Evolutionary conservation across 306 rosid genomes (phyloP), one percentile per base, ranked within the genome.

Genomic region (Dryas drummondii): DNA sequence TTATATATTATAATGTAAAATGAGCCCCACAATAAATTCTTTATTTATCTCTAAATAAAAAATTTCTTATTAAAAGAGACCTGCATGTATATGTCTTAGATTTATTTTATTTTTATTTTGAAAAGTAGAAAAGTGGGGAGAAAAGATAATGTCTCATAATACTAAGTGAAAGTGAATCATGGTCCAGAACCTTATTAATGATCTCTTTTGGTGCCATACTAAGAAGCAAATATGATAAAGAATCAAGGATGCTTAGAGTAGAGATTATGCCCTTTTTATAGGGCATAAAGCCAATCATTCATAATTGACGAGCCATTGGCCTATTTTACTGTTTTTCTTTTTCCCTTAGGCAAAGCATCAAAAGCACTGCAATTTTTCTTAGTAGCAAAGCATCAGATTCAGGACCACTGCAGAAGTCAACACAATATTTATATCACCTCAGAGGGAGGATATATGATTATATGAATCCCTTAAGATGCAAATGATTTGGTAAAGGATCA

Each of bases 211-310:
- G 79, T 74, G 84, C 61, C 83, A 53, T 60, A 53, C 59, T 72
- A 71, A 60, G 85, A 78, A 68, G 77, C 81, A 72, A 54, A 48
- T 32, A 57, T 46, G 73, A 66, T 70, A 4, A 11, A 46, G 82
- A 80, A 83, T 77, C 67, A 60, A 13, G 16, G 78, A 71, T 59
- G 77, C 70, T 51, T 62, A 76, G 70, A 50, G 60, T 45, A 73
- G 27, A 76, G 73, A n/a, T 26, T 55, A 7, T 66, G 62, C 62
- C 62, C 16, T 13, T 59, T 6, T 26, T 47, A 66, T 42, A 19
- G 15, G 67, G 66, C 65, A 72, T 75, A 84, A 67, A 78, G 82
- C 77, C 82, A 63, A 78, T 44, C 19, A 41, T 56, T 55, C 75
- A 42, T 64, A 58, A 73, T 12, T 56, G 37, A 53, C 73, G 11